These are phyloP conservation scores for Candida glucosophila DNA, from an alignment of 1,139 yeast species.

Conservation along the genomic window DNA sequence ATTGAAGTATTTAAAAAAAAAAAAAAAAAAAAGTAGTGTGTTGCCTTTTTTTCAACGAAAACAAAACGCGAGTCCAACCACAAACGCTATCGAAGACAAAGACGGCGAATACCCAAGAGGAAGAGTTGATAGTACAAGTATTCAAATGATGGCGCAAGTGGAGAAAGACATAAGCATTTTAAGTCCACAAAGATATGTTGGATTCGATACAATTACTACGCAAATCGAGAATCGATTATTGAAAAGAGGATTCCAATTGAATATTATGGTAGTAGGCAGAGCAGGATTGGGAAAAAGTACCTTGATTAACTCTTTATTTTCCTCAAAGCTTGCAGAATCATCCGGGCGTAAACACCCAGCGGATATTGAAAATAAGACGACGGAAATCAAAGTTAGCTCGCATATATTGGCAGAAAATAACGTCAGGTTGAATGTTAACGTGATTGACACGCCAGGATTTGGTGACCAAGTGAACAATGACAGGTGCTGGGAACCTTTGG, in stretches of 20 bases:
- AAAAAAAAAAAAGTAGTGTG: too few species aligned
- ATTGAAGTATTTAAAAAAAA: too few species aligned
- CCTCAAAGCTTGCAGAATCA: conserved; percentile 68
- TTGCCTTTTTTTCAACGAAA: too few species aligned
- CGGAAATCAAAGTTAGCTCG: conserved; percentile 71
- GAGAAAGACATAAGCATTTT: too few species aligned
- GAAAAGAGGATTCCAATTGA: conserved; percentile 91
- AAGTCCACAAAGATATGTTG: conserved; percentile 64
- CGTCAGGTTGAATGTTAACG: conserved; percentile 75
- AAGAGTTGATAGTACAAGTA: too few species aligned
- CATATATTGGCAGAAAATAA: conserved; percentile 74
- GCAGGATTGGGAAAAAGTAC: conserved; percentile 95
- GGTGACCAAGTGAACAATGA: conserved; percentile 96
- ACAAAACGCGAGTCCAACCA: too few species aligned
- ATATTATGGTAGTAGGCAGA: conserved; percentile 89
- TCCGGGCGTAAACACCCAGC: conserved; percentile 58
- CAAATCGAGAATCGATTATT: conserved; percentile 90
- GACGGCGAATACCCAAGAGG: too few species aligned
- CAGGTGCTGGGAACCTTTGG: conserved; percentile 94
- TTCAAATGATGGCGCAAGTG: too few species aligned
- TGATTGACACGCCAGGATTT: conserved; percentile 95
- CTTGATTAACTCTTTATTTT: conserved; percentile 79
- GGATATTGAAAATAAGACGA: conserved; percentile 78
- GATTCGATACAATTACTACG: conserved; percentile 91
- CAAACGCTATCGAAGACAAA: too few species aligned